phyloP scores from a whole-genome alignment of 1,139 yeast genomes.

The Wickerhamomyces sp. region DNA sequence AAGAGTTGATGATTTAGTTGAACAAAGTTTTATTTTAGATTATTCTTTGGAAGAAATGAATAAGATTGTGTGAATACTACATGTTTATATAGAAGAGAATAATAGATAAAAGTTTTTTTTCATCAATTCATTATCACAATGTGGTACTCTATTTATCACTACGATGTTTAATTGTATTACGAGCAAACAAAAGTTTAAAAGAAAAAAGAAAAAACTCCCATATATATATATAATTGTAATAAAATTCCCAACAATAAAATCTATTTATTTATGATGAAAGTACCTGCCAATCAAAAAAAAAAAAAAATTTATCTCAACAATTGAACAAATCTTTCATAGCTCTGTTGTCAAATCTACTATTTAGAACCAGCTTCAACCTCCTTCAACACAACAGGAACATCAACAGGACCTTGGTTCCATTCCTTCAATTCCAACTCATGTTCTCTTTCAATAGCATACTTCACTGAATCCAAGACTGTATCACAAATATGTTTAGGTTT shows the following conservation, averaged over 20 bases:
- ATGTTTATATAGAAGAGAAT: background rate
- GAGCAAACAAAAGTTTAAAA: background rate
- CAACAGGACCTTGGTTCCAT: constrained; percentile 44
- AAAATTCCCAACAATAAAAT: background rate
- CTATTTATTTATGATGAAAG: too few species aligned
- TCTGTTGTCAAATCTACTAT: too few species aligned
- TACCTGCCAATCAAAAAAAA: too few species aligned
- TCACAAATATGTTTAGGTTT: constrained; percentile 70
- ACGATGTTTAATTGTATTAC: too few species aligned
- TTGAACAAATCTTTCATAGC: too few species aligned
- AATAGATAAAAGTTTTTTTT: too few species aligned
- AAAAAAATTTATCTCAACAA: too few species aligned
- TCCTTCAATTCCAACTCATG: constrained; percentile 64
- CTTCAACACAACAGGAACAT: constrained; percentile 24
- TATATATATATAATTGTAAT: background rate
- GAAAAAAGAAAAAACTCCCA: background rate
- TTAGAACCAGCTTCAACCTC: constrained; percentile 7
- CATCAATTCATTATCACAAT: too few species aligned
- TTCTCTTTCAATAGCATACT: constrained; percentile 78
- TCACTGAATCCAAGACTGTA: constrained; percentile 75
- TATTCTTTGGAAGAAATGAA: constrained; percentile 80
- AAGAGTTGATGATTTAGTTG: constrained; percentile 73
- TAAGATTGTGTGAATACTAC: constrained; percentile 23
- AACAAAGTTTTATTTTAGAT: constrained; percentile 80
- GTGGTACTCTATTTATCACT: too few species aligned